A percentile compares a stretch with the other conserved stretches of the same genome.
Evolutionary conservation across 768 basidiomycete species (phyloP).

Genomic region (Tulasnella sp.): DNA sequence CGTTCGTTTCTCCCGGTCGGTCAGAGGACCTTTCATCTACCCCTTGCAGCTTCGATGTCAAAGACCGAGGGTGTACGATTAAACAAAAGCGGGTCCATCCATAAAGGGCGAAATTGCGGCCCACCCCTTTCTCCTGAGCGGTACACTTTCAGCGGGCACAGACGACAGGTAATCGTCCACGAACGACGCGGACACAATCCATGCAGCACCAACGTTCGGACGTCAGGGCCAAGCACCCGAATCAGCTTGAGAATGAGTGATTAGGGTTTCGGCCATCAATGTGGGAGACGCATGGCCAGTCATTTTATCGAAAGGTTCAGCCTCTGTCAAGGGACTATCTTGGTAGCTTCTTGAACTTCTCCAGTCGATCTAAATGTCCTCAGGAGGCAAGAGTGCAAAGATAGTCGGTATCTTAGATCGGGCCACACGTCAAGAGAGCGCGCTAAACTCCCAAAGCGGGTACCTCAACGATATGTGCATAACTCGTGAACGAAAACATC

Average conservation of each 20-base stretch:
- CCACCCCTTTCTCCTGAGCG: background rate
- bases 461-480: background rate
- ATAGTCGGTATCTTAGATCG: background rate
- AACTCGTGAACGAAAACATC: background rate
- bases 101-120: background rate
- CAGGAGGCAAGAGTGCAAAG: background rate
- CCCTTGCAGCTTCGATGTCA: background rate
- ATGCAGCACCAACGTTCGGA: background rate
- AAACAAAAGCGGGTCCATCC: background rate
- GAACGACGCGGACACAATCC: background rate
- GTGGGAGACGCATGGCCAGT: background rate
- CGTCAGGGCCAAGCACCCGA: background rate
- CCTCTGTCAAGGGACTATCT: background rate
- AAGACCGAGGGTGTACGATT: background rate
- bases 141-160: background rate
- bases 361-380: background rate
- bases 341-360: background rate
- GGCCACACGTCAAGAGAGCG: background rate
- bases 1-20: background rate
- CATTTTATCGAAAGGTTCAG: background rate
- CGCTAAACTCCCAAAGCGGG: background rate
- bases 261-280: background rate
- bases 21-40: background rate
- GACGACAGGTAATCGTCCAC: background rate
- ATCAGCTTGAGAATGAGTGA: background rate